phyloP scores from a whole-genome alignment of 345 rosid species.

The Syzygium grande region DNA sequence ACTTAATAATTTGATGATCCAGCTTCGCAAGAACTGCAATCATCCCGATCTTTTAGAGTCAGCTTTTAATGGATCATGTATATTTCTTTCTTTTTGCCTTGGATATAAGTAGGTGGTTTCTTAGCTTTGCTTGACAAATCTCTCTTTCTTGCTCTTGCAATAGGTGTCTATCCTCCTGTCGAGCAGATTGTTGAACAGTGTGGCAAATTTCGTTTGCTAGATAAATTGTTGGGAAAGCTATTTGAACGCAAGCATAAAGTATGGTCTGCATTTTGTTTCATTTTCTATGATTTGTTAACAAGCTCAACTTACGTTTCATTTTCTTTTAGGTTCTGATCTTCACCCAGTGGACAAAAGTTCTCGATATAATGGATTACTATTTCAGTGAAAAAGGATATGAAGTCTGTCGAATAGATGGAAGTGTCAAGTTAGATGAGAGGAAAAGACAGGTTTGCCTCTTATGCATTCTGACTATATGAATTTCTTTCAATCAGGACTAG shows the following conservation, averaged over 20 bases:
- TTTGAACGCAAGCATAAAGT: slow-evolving; percentile 77
- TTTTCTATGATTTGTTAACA: neutral
- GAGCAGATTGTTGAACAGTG: slow-evolving; percentile 81
- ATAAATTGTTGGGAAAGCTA: slow-evolving; percentile 49
- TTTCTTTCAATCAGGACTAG: neutral
- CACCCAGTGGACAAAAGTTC: slow-evolving; percentile 81
- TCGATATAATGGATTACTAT: slow-evolving; percentile 94
- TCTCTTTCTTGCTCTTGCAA: neutral
- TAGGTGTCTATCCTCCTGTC: slow-evolving; percentile 76
- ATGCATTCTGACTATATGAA: neutral
- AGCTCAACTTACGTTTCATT: slow-evolving; percentile 3
- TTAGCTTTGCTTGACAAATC: neutral
- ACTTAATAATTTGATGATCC: slow-evolving; percentile 69
- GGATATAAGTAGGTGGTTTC: neutral
- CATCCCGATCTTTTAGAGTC: slow-evolving; percentile 90
- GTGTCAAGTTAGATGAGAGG: slow-evolving; percentile 68
- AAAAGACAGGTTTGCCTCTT: slow-evolving; percentile 59
- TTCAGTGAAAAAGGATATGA: slow-evolving; percentile 83
- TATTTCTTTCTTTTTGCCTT: neutral
- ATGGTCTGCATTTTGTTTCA: slow-evolving; percentile 9
- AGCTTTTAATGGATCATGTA: slow-evolving; percentile 68
- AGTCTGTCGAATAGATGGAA: slow-evolving; percentile 91
- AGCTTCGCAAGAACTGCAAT: slow-evolving; percentile 95
- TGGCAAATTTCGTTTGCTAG: slow-evolving; percentile 85
- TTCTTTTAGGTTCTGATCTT: slow-evolving; percentile 69